These are phyloP conservation scores for Chaetomiaceae sp. DNA, from an alignment of 2,329 filamentous ascomycete genomes.

Conservation along the genomic window DNA sequence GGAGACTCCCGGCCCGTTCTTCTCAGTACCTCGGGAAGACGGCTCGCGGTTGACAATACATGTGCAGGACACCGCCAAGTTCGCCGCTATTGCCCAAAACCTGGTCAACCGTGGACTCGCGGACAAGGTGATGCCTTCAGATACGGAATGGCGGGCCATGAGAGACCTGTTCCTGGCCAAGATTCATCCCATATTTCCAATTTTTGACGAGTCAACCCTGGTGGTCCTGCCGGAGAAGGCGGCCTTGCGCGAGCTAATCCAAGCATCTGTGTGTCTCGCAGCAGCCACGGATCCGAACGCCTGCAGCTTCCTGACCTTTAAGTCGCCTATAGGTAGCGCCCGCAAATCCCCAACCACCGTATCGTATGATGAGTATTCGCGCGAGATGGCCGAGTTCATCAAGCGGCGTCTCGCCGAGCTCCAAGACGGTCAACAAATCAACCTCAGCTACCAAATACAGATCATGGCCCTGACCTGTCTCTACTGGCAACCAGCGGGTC, in stretches of 20 bases:
- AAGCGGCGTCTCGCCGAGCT: conserved; percentile 18
- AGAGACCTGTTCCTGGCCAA: conserved; percentile 22
- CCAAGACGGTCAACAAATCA: conserved; percentile 16
- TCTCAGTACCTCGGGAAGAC: conserved; percentile 11
- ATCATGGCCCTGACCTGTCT: conserved; percentile 23
- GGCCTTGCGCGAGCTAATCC: conserved; percentile 18
- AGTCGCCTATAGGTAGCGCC: not conserved
- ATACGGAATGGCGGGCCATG: conserved; percentile 18
- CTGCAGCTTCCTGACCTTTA: conserved; percentile 13
- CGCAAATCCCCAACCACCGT: not conserved
- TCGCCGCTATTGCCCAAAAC: conserved; percentile 14
- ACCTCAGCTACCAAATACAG: conserved; percentile 17
- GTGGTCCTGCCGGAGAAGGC: conserved; percentile 7
- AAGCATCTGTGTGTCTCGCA: conserved; percentile 24
- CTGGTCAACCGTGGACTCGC: conserved; percentile 17
- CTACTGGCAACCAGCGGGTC: conserved; percentile 23
- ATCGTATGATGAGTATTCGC: conserved; percentile 19
- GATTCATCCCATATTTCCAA: conserved; percentile 27
- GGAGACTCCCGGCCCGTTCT: conserved; percentile 4
- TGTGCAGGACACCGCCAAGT: conserved; percentile 15
- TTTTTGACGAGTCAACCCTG: conserved; percentile 20
- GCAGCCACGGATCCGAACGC: conserved; percentile 22
- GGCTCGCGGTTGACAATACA: conserved; percentile 12
- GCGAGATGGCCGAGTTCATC: conserved; percentile 23
- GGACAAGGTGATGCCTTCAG: conserved; percentile 20